Evolutionary conservation across 352 stramenopile species (phyloP).

Genomic region (Pythium aquatile): DNA sequence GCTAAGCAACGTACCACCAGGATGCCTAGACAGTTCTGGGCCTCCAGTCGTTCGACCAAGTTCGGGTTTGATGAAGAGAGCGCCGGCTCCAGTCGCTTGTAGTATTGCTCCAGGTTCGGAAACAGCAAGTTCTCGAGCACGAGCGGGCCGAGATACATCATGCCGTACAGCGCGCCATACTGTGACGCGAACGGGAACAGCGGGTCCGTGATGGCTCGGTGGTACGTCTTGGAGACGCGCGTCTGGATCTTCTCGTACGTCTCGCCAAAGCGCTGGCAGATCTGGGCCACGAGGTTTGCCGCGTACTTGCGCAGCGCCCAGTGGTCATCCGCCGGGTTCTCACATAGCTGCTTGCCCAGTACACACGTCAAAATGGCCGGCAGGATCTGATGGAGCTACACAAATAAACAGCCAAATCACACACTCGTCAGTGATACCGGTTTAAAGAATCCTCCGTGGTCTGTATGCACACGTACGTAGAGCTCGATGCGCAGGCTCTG

Average conservation of each 20-base stretch:
- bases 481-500: slow-evolving; percentile 91
- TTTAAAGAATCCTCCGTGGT: neutral
- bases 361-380: slow-evolving; percentile 92
- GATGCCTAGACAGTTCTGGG: slow-evolving; percentile 85
- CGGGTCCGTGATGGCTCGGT: slow-evolving; percentile 81
- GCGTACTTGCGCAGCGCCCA: slow-evolving; percentile 90
- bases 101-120: slow-evolving; percentile 86
- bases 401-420: neutral
- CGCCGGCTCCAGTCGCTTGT: slow-evolving; percentile 75
- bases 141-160: slow-evolving; percentile 79
- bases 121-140: slow-evolving; percentile 93
- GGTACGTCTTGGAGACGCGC: slow-evolving; percentile 90
- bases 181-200: slow-evolving; percentile 84
- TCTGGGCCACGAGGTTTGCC: slow-evolving; percentile 76
- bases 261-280: slow-evolving; percentile 83
- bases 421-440: neutral
- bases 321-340: slow-evolving; percentile 84
- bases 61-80: slow-evolving; percentile 76
- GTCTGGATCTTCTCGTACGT: slow-evolving; percentile 92
- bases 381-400: slow-evolving; percentile 92
- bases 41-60: slow-evolving; percentile 77
- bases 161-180: slow-evolving; percentile 91
- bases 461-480: slow-evolving; percentile 55
- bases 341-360: slow-evolving; percentile 87
- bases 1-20: slow-evolving; percentile 58